Percentiles rank a stretch among this genome's conserved stretches.
Evolutionary conservation across 148 eudicot species (phyloP).

Genomic region (Cornus suecica): DNA sequence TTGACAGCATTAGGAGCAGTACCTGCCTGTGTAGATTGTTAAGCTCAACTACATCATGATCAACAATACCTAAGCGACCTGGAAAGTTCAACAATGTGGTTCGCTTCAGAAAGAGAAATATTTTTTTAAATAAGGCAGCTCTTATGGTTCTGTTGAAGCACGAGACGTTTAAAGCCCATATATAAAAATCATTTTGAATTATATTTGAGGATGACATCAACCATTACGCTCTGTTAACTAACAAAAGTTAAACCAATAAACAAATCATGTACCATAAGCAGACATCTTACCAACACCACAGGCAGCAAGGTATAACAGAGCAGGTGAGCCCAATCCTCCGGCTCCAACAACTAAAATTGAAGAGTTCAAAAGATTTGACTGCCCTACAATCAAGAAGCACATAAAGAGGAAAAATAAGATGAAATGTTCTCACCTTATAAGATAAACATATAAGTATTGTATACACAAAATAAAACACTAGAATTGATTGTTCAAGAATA

Average conservation of each 20-base stretch:
- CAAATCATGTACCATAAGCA: background rate
- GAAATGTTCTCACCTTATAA: background rate
- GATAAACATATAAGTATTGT: background rate
- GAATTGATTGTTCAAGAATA: background rate
- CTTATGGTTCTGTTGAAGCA: background rate
- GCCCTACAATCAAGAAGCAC: constrained; percentile 45
- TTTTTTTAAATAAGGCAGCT: background rate
- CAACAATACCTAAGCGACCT: constrained; percentile 92
- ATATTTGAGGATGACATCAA: background rate
- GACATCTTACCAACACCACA: constrained; percentile 78
- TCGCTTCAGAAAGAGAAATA: background rate
- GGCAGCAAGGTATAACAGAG: constrained; percentile 90
- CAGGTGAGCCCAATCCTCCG: constrained; percentile 97
- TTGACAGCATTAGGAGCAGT: constrained; percentile 9
- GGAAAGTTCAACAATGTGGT: constrained; percentile 11
- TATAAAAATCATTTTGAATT: background rate
- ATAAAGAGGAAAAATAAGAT: background rate
- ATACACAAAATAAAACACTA: background rate
- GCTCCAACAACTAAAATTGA: constrained; percentile 94
- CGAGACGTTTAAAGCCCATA: background rate
- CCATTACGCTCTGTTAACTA: background rate
- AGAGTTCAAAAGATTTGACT: constrained; percentile 69
- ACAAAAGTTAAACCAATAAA: background rate
- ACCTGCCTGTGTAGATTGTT: constrained; percentile 99
- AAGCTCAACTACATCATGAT: constrained; percentile 98